Conservation (phyloP, 306 rosid genomes). For the Luffa acutangula region DNA sequence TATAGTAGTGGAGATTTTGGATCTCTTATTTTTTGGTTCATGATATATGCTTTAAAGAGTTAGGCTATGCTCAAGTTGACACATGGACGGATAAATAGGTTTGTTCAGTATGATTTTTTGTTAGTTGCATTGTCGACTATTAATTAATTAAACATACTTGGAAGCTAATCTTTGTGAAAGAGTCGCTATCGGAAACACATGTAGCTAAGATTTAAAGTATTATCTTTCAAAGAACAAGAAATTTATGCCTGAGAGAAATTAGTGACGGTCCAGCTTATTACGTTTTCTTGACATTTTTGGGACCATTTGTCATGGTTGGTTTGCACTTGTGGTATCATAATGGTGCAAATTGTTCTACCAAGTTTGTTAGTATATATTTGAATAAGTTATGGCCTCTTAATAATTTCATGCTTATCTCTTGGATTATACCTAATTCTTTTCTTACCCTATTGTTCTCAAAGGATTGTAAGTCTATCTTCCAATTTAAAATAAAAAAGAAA, state of each 20-base stretch:
- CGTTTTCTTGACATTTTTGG: neutral
- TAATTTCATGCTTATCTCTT: neutral
- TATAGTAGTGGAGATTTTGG: too few species aligned
- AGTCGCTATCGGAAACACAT: neutral
- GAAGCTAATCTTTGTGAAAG: neutral
- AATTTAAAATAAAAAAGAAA: too few species aligned
- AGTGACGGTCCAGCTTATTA: neutral
- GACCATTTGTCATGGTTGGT: conserved; percentile 2
- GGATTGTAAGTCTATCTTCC: too few species aligned
- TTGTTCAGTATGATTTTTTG: too few species aligned
- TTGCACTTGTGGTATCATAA: neutral
- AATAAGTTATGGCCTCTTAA: neutral
- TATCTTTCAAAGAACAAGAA: too few species aligned
- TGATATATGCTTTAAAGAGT: too few species aligned
- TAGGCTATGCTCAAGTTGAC: too few species aligned
- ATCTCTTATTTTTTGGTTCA: too few species aligned
- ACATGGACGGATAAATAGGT: too few species aligned
- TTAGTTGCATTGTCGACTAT: neutral
- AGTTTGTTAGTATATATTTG: neutral
- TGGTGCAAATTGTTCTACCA: neutral
- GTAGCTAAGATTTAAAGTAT: neutral
- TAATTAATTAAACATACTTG: too few species aligned
- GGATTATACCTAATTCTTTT: neutral
- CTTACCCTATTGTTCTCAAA: neutral
- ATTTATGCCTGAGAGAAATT: neutral